phyloP scores from a whole-genome alignment of 2,329 filamentous ascomycete species.

The Lecanicillium sp. region DNA sequence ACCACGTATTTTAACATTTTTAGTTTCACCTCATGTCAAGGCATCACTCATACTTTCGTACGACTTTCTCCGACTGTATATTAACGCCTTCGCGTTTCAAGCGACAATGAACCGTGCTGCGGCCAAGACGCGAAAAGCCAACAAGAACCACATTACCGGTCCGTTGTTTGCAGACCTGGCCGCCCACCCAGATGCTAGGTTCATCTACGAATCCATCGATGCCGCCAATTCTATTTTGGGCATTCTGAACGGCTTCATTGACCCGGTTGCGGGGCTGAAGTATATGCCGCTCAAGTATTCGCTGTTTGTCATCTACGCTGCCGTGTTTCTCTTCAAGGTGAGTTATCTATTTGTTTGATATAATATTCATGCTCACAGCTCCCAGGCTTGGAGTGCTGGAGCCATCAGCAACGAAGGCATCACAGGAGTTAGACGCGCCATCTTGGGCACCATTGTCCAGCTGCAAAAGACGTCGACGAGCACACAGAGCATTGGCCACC shows the following conservation, averaged over 20 bases:
- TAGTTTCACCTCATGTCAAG: conserved; percentile 59
- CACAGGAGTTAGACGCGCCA: conserved; percentile 49
- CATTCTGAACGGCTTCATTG: conserved; percentile 53
- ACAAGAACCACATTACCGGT: conserved; percentile 28
- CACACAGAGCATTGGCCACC: conserved; percentile 52
- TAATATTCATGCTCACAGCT: too few species aligned
- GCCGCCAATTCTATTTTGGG: conserved; percentile 56
- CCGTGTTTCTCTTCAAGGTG: conserved; percentile 61
- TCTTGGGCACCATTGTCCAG: conserved; percentile 53
- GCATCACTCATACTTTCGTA: conserved; percentile 63
- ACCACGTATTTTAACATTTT: neutral
- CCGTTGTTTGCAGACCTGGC: conserved; percentile 48
- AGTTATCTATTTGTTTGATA: too few species aligned
- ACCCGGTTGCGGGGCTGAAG: conserved; percentile 51
- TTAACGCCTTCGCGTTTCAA: conserved; percentile 71
- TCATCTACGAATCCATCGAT: conserved; percentile 61
- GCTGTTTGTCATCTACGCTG: conserved; percentile 56
- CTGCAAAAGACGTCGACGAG: conserved; percentile 53
- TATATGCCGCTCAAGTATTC: conserved; percentile 62
- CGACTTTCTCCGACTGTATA: conserved; percentile 67
- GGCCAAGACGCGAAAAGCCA: conserved; percentile 27
- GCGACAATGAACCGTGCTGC: conserved; percentile 52
- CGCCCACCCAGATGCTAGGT: conserved; percentile 56
- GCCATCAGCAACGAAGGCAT: conserved; percentile 51
- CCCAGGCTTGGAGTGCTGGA: conserved; percentile 53